Conservation (phyloP, 192 early-diverging fungal genomes). For the Backusella westeae region DNA sequence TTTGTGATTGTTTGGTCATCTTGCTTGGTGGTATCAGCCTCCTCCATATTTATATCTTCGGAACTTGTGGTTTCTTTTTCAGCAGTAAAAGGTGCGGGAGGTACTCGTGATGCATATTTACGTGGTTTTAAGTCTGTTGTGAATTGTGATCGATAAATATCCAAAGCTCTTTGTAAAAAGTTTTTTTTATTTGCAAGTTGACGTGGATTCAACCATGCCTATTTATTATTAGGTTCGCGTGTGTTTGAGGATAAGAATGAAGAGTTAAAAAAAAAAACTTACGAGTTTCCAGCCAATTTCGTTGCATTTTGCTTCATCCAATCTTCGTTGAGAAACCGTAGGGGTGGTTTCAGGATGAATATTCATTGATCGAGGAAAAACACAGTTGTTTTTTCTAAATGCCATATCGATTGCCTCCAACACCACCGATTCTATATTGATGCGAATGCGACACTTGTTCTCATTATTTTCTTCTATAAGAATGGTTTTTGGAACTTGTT, state of each 20-base stretch:
- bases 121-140: slow-evolving; percentile 17
- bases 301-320: slow-evolving; percentile 49
- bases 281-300: slow-evolving; percentile 69
- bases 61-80: not conserved
- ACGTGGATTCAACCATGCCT: slow-evolving; percentile 25
- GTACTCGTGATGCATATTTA: slow-evolving; percentile 14
- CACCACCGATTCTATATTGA: slow-evolving; percentile 51
- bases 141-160: slow-evolving; percentile 18
- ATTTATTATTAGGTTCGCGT: slow-evolving; percentile 13
- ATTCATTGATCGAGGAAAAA: slow-evolving; percentile 47
- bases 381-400: slow-evolving; percentile 55
- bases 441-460: slow-evolving; percentile 35
- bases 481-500: slow-evolving; percentile 17
- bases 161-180: slow-evolving; percentile 11
- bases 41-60: not conserved
- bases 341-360: slow-evolving; percentile 14
- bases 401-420: slow-evolving; percentile 35
- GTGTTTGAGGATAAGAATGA: not conserved
- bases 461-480: slow-evolving; percentile 15
- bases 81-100: slow-evolving; percentile 4
- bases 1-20: not conserved
- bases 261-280: slow-evolving; percentile 14
- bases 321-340: slow-evolving; percentile 30
- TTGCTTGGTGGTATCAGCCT: not conserved
- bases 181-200: slow-evolving; percentile 23